phyloP scores from a whole-genome alignment of 2,329 filamentous ascomycete genomes.

The Pleurostoma richardsiae region DNA sequence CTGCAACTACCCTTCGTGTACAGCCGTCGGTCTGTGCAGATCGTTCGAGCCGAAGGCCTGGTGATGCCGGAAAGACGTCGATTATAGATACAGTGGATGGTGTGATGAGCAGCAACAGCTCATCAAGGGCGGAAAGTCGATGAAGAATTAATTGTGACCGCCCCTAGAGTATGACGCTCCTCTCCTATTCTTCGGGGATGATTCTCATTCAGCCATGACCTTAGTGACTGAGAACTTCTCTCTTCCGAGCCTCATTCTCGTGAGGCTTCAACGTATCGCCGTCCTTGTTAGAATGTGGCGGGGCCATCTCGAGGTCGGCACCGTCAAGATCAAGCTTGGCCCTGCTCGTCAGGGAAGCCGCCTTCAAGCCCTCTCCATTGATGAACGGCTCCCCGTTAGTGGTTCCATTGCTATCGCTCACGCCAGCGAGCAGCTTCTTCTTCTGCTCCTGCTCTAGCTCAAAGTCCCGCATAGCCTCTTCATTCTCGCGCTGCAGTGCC shows the following conservation, averaged over 20 bases:
- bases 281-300: not conserved
- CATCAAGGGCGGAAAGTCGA: too few species aligned
- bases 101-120: too few species aligned
- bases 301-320: not conserved
- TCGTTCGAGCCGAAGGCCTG: too few species aligned
- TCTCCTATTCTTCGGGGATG: too few species aligned
- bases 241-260: conserved; percentile 5
- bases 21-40: too few species aligned
- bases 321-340: conserved; percentile 8
- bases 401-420: not conserved
- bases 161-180: too few species aligned
- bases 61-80: too few species aligned
- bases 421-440: conserved; percentile 4
- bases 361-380: not conserved
- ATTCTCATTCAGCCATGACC: not conserved
- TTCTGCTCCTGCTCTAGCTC: conserved; percentile 23
- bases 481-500: conserved; percentile 29
- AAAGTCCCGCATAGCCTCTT: conserved; percentile 29
- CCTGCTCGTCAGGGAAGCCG: not conserved
- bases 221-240: conserved; percentile 16
- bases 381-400: not conserved
- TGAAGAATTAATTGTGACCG: too few species aligned
- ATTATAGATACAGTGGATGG: too few species aligned
- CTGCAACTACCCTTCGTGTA: too few species aligned
- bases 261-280: conserved; percentile 5